Evolutionary conservation across 805 yeast species (phyloP).

Genomic region (Ogataea polymorpha): DNA sequence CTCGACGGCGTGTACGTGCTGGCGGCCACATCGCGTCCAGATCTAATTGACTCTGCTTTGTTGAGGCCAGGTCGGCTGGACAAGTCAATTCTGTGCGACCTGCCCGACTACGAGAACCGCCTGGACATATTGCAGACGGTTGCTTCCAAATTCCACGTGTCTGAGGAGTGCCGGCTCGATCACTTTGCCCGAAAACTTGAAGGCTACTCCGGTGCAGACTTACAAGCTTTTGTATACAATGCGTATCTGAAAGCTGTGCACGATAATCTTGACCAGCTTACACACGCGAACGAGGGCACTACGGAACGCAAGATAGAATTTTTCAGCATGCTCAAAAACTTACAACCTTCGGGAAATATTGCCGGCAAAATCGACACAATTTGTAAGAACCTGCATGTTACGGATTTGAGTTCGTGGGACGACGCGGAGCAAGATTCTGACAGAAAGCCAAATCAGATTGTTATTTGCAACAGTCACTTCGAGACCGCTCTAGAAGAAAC

Average conservation of each 20-base stretch:
- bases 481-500: constrained; percentile 66
- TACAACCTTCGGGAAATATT: constrained; percentile 12
- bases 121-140: constrained; percentile 65
- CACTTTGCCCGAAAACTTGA: constrained; percentile 56
- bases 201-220: constrained; percentile 92
- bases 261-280: constrained; percentile 52
- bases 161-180: constrained; percentile 47
- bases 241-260: constrained; percentile 88
- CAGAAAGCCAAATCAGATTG: neutral
- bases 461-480: constrained; percentile 46
- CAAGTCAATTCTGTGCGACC: constrained; percentile 84
- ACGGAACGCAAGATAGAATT: constrained; percentile 19
- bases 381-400: constrained; percentile 11
- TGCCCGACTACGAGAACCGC: constrained; percentile 73
- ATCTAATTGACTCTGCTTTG: constrained; percentile 89
- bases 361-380: constrained; percentile 22
- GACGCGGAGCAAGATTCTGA: neutral
- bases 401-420: neutral
- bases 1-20: constrained; percentile 93
- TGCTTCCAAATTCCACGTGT: constrained; percentile 59
- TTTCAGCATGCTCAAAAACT: constrained; percentile 18
- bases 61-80: constrained; percentile 95
- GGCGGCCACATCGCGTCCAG: constrained; percentile 96
- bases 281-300: constrained; percentile 23
- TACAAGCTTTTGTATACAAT: constrained; percentile 88